Conservation (phyloP, 1,139 yeast species). For the Taphrina communis region DNA sequence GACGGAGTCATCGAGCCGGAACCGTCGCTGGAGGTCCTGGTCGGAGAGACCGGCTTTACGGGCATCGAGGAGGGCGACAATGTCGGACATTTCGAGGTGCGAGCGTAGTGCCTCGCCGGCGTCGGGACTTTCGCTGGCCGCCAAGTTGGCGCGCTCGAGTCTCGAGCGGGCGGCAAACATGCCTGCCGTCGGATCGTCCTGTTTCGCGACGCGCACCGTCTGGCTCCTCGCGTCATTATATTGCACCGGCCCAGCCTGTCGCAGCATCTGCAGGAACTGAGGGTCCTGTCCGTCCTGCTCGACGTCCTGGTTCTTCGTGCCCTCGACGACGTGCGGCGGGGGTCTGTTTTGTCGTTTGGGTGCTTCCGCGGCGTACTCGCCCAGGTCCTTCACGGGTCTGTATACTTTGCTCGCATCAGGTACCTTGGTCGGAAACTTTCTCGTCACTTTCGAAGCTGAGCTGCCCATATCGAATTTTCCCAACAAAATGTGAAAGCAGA, state of each 20-base stretch:
- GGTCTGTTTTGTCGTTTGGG: slow-evolving; percentile 17
- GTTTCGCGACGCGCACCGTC: slow-evolving; percentile 1
- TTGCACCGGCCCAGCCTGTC: slow-evolving; percentile 20
- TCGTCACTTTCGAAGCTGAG: slow-evolving; percentile 22
- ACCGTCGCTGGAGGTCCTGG: slow-evolving; percentile 9
- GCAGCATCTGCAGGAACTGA: slow-evolving; percentile 28
- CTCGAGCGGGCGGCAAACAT: slow-evolving; percentile 24
- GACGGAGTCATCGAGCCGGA: slow-evolving; percentile 24
- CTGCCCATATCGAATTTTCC: slow-evolving; percentile 5
- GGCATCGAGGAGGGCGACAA: slow-evolving; percentile 27
- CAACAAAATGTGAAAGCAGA: not conserved
- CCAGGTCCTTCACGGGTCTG: slow-evolving; percentile 19
- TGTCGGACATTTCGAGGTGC: slow-evolving; percentile 35
- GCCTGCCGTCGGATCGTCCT: slow-evolving; percentile 14
- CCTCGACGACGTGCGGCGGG: slow-evolving; percentile 15
- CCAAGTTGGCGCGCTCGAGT: slow-evolving; percentile 10
- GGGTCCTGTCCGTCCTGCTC: slow-evolving; percentile 28
- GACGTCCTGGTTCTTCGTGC: slow-evolving; percentile 7
- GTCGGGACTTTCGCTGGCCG: slow-evolving; percentile 9
- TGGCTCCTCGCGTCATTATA: slow-evolving; percentile 6
- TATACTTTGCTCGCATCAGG: slow-evolving; percentile 19
- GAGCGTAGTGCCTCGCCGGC: slow-evolving; percentile 16
- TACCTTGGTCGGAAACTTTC: slow-evolving; percentile 29
- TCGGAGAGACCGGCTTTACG: slow-evolving; percentile 29
- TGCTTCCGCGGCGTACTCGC: slow-evolving; percentile 20